phyloP scores from a whole-genome alignment of 805 yeast species.

The Wickerhamomyces strasburgensis region DNA sequence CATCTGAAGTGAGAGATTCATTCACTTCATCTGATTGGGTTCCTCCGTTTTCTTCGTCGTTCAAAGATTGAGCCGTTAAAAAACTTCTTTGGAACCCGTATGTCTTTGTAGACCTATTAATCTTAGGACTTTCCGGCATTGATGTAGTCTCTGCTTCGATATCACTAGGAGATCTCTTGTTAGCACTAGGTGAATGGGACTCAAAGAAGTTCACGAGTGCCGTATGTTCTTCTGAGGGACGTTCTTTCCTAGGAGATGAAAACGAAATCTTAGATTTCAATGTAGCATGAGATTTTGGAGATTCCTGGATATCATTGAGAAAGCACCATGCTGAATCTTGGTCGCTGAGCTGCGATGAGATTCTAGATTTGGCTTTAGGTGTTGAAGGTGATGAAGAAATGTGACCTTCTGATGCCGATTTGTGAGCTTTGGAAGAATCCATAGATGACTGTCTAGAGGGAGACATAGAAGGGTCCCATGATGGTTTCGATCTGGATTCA shows the following conservation, averaged over 20 bases:
- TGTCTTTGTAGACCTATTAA: slow-evolving; percentile 14
- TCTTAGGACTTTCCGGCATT: slow-evolving; percentile 1
- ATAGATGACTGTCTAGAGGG: slow-evolving; percentile 2
- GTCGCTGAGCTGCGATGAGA: not conserved
- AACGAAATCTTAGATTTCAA: slow-evolving; percentile 5
- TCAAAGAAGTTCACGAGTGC: slow-evolving; percentile 13
- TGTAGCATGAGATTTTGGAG: slow-evolving; percentile 3
- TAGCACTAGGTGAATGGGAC: too few species aligned
- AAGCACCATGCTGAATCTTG: slow-evolving; percentile 5
- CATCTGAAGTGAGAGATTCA: too few species aligned
- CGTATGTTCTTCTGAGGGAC: slow-evolving; percentile 6
- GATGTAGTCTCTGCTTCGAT: not conserved
- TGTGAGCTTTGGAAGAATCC: not conserved
- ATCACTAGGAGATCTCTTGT: too few species aligned
- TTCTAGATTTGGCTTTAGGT: too few species aligned
- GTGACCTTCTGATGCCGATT: not conserved
- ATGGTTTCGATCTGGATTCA: slow-evolving; percentile 22
- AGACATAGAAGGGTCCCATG: slow-evolving; percentile 18
- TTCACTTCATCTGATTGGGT: slow-evolving; percentile 12
- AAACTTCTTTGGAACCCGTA: slow-evolving; percentile 30
- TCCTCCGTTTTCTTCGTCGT: slow-evolving; percentile 10
- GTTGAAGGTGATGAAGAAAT: too few species aligned
- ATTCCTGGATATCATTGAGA: slow-evolving; percentile 6
- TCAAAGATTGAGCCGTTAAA: slow-evolving; percentile 10
- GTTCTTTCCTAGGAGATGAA: slow-evolving; percentile 8